Evolutionary conservation across 768 basidiomycete genomes (phyloP).

Genomic region (Lactarius tabidus): DNA sequence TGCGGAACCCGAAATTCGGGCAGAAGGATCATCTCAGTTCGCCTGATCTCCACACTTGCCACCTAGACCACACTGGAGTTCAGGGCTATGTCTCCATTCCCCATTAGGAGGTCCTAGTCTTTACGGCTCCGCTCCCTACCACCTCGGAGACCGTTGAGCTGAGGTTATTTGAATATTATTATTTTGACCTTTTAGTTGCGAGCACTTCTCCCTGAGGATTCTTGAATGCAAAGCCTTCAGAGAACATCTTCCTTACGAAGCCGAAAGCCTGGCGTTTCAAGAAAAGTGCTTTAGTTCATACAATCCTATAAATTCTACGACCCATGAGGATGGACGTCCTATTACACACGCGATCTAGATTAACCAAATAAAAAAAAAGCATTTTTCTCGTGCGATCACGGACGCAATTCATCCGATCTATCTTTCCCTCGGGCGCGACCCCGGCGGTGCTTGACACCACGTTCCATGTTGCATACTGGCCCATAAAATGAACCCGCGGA

Average conservation of each 20-base stretch:
- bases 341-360: slow-evolving; percentile 18
- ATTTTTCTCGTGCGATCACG: slow-evolving; percentile 21
- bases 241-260: background rate
- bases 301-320: background rate
- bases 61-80: background rate
- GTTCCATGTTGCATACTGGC: background rate
- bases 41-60: background rate
- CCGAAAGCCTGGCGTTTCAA: background rate
- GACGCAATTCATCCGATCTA: slow-evolving; percentile 21
- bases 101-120: background rate
- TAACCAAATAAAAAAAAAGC: slow-evolving; percentile 1
- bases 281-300: background rate
- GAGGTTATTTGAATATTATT: background rate
- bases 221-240: background rate
- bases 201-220: slow-evolving; percentile 7
- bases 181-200: background rate
- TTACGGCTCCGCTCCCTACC: background rate
- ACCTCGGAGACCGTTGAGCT: background rate
- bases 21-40: slow-evolving; percentile 15
- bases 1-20: background rate
- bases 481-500: slow-evolving; percentile 16
- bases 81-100: background rate
- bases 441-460: slow-evolving; percentile 7
- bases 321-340: background rate
- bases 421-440: slow-evolving; percentile 20